Percentiles rank a stretch among this genome's conserved stretches.
These are phyloP conservation scores for Mollisia scopiformis DNA, from an alignment of 2,329 filamentous ascomycete genomes.

Conservation along the genomic window DNA sequence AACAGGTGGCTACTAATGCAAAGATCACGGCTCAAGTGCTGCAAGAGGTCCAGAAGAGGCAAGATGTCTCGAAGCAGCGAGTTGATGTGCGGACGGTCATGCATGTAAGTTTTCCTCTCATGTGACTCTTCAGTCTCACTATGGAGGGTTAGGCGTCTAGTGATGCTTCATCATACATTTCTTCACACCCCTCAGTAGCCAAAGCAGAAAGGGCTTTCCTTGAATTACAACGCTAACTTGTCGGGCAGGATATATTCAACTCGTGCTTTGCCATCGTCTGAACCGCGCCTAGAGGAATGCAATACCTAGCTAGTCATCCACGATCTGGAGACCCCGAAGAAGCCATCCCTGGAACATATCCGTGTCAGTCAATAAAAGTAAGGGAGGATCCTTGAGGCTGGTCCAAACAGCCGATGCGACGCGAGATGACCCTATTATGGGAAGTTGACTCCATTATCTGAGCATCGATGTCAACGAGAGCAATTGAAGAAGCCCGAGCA, in stretches of 20 bases:
- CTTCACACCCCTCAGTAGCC: too few relatives aligned
- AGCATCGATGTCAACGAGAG: not conserved
- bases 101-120: too few relatives aligned
- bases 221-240: too few relatives aligned
- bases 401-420: not conserved
- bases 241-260: constrained; percentile 36
- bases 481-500: not conserved
- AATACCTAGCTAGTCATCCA: too few relatives aligned
- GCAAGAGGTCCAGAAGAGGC: constrained; percentile 48
- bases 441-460: not conserved
- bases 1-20: constrained; percentile 47
- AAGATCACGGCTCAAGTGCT: constrained; percentile 49
- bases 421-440: not conserved
- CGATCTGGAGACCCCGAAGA: not conserved
- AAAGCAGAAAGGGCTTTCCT: too few relatives aligned
- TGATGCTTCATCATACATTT: too few relatives aligned
- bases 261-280: constrained; percentile 37
- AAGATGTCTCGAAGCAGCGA: constrained; percentile 43
- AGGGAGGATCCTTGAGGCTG: too few relatives aligned
- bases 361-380: too few relatives aligned
- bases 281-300: not conserved
- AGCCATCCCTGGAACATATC: too few relatives aligned
- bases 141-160: too few relatives aligned
- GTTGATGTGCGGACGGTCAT: constrained; percentile 49
- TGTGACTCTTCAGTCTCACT: too few relatives aligned